Evolutionary conservation across 148 eudicot species (phyloP), one percentile per base, ranked within the genome.

Genomic region (Arctostaphylos glauca): DNA sequence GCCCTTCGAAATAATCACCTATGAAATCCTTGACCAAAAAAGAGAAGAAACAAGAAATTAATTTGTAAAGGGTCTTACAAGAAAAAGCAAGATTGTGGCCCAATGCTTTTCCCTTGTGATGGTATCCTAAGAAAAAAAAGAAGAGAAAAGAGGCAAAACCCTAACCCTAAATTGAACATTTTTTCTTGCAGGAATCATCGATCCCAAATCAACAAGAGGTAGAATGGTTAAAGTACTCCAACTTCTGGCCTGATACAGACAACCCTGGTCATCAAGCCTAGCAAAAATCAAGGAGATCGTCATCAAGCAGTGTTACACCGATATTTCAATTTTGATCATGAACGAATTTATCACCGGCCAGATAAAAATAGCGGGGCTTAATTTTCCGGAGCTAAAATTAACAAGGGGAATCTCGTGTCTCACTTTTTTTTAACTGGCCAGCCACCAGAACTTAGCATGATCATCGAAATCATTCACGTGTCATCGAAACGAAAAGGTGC

Each of bases 201-300:
- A 89, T 90, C 73, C 41, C 88, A 78, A 91, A 90, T 82, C 86
- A 88, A 75, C 90, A 86, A 89, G 92, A 91, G 31, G 87, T 95
- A 85, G 98, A 94, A 56, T 94, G 98, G 98, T 80, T 94, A 87
- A 94, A 92, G 89, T 94, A 88, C 90, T 91, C 97, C 81, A 56
- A 86, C 81, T 94, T 94, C 89, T 94, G 98, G 98, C 92, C 87
- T 74, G 95, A 93, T 81, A 92, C 97, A 83, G 92, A 94, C 93
- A 88, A 92, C 85, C 92, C 91, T 82, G 92, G 90, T 92, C 93
- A 89, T 92, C 93, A 92, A 88, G 90, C 91, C 64, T 89, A 90
- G 89, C 9, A 31, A 31, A 31, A 31, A 31, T 31, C 38, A 31
- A 31, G 38, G 38, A 31, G 38, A 31, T 31, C 38, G 38, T 31